These are phyloP conservation scores for Cordyceps militaris DNA, from an alignment of 2,329 filamentous ascomycete species.

Conservation along the genomic window DNA sequence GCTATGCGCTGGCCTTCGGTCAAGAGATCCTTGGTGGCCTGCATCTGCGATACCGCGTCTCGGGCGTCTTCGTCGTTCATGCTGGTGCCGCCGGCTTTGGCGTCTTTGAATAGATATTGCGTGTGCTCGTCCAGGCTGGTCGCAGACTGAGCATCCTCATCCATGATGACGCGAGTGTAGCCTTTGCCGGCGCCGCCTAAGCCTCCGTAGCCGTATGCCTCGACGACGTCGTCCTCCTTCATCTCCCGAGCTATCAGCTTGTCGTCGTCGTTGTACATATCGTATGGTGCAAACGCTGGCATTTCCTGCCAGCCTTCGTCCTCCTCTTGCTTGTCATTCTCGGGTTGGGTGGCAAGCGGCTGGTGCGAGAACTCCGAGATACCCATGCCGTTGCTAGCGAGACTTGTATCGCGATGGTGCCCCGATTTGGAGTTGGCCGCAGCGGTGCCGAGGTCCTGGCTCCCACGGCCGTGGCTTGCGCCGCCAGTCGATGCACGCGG, in stretches of 20 bases:
- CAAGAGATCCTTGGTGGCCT: conserved; percentile 89
- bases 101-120: conserved; percentile 83
- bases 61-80: conserved; percentile 74
- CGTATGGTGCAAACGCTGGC: conserved; percentile 86
- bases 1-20: conserved; percentile 94
- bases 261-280: conserved; percentile 93
- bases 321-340: conserved; percentile 45
- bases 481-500: neutral
- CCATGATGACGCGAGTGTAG: conserved; percentile 89
- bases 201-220: conserved; percentile 62
- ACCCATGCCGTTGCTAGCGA: conserved; percentile 29
- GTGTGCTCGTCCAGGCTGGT: conserved; percentile 98
- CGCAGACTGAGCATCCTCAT: conserved; percentile 88
- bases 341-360: conserved; percentile 54
- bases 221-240: conserved; percentile 63
- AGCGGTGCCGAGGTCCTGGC: conserved; percentile 1
- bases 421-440: conserved; percentile 10
- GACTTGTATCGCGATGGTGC: conserved; percentile 33
- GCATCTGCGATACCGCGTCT: conserved; percentile 82
- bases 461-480: conserved; percentile 1
- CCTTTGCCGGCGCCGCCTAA: conserved; percentile 88
- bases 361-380: conserved; percentile 89
- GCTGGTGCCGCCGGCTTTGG: conserved; percentile 50
- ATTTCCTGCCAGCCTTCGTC: conserved; percentile 86
- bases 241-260: conserved; percentile 75